Base-by-base conservation (phyloP, 1,284 basidiomycete species). In the Baeospora myosura region DNA sequence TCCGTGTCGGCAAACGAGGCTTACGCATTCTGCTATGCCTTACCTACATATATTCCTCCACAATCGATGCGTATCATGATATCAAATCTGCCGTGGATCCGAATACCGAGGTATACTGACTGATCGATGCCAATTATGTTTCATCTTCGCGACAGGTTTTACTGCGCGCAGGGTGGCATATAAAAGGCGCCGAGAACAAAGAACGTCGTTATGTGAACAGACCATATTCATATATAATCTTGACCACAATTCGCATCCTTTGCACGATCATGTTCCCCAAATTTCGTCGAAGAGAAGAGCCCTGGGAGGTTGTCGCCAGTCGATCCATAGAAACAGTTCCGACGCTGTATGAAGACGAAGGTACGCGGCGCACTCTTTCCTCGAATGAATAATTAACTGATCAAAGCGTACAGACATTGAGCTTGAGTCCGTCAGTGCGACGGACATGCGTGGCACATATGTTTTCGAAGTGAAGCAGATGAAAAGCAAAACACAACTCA, bases 261-360 rank as follows among this genome's bases (percentile, higher is more conserved):
- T 41, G 44, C 32, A 40, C 44, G 39, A 46, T 42, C 34, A 66
- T 63, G 58, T 46, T 63, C 43, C 65, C 64, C 54, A 65, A 66
- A 30, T 69, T 74, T 53, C 71, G 75, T 46, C 66, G 71, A 40
- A 67, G 66, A 49, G 71, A 80, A 52, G 60, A 62, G 7, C 72
- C 80, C 29, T 88, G 85, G 85, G 85, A 88, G 61, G 83, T 88
- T 30, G 79, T 86, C 18, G 77, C 76, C 45, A 75, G 68, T 53
- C 74, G 71, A 52, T 59, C 63, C 17, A 74, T 88, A 34, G 71
- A 79, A 32, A 76, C 82, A 21, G 72, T 86, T 8, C 66, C 73
- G 12, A 74, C 72, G 57, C 81, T 76, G 57, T 74, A 76, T 50
- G 76, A 77, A 29, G 71, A 78, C 44, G 78, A 82, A 55, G 77